phyloP scores from a whole-genome alignment of 2,329 filamentous ascomycete genomes.

The Corynespora cassiicola region DNA sequence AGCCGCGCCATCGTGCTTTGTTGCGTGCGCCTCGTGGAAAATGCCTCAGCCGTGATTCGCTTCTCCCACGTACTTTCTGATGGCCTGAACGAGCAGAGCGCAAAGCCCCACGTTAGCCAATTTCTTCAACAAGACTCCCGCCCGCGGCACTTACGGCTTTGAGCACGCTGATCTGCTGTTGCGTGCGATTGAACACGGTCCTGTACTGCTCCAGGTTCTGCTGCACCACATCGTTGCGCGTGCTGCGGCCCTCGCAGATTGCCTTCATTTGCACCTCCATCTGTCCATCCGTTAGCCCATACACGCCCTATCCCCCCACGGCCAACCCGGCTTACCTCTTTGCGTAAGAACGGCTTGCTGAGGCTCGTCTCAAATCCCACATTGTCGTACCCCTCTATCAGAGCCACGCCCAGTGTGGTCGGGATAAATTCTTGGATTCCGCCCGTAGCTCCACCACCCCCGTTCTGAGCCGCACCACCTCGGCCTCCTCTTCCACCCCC shows the following conservation, averaged over 20 bases:
- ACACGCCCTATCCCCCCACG: conserved; percentile 6
- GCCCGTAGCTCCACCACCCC: conserved; percentile 49
- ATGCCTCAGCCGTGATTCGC: conserved; percentile 44
- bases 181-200: conserved; percentile 82
- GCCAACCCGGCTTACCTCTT: conserved; percentile 64
- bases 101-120: conserved; percentile 17
- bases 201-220: conserved; percentile 88
- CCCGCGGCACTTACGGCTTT: conserved; percentile 55
- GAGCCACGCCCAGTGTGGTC: conserved; percentile 85
- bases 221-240: conserved; percentile 75
- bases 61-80: conserved; percentile 48
- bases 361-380: conserved; percentile 93
- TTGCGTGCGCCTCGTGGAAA: conserved; percentile 27
- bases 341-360: conserved; percentile 93
- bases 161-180: conserved; percentile 72
- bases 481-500: conserved; percentile 53
- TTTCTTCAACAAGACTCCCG: conserved; percentile 16
- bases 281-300: conserved; percentile 38
- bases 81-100: conserved; percentile 44
- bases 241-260: conserved; percentile 87
- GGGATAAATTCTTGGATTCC: conserved; percentile 87
- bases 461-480: conserved; percentile 51
- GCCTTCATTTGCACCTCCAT: conserved; percentile 98
- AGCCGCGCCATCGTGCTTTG: background rate
- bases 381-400: conserved; percentile 93